These are phyloP conservation scores for Onygena corvina DNA, from an alignment of 2,329 filamentous ascomycete genomes.

Conservation along the genomic window DNA sequence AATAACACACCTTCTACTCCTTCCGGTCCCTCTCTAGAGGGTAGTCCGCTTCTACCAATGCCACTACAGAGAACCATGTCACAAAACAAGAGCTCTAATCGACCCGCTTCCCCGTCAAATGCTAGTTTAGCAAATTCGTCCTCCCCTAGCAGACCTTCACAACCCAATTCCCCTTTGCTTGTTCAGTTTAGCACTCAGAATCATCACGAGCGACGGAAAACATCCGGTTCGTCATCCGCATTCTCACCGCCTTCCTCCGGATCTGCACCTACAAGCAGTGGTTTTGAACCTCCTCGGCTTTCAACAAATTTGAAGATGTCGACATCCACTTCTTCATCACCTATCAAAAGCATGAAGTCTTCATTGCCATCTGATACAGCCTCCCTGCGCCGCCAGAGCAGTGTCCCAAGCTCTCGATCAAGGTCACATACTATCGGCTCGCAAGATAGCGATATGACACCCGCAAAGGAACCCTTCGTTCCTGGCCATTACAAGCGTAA, in stretches of 20 bases:
- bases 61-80: conserved; percentile 73
- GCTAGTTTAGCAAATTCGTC: conserved; percentile 72
- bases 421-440: conserved; percentile 89
- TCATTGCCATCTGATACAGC: conserved; percentile 38
- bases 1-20: conserved; percentile 25
- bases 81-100: conserved; percentile 62
- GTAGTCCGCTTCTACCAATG: conserved; percentile 69
- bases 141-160: conserved; percentile 75
- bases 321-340: conserved; percentile 44
- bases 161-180: conserved; percentile 79
- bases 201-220: conserved; percentile 73
- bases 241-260: conserved; percentile 52
- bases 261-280: conserved; percentile 38
- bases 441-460: conserved; percentile 71
- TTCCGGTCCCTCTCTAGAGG: conserved; percentile 61
- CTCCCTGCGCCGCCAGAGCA: conserved; percentile 51
- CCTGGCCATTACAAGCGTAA: conserved; percentile 72
- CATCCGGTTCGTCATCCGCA: conserved; percentile 76
- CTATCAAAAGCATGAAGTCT: conserved; percentile 35
- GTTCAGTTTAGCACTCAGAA: conserved; percentile 87
- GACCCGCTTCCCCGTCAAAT: conserved; percentile 76
- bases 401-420: conserved; percentile 52
- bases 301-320: conserved; percentile 40
- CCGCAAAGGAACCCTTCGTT: conserved; percentile 50
- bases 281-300: conserved; percentile 58